phyloP scores from a whole-genome alignment of 805 yeast species.

The Lipomyces mesembrius region DNA sequence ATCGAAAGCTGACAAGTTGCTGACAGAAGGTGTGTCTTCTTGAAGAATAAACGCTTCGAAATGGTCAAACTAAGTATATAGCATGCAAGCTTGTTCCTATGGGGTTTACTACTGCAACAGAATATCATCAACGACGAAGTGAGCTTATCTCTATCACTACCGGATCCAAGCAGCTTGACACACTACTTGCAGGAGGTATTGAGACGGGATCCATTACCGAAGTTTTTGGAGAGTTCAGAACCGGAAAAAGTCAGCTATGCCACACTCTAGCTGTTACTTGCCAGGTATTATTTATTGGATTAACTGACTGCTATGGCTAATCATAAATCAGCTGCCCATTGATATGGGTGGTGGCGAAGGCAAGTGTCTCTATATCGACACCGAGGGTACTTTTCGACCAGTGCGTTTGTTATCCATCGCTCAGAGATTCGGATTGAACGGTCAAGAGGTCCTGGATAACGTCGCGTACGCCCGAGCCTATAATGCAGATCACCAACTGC shows the following conservation, averaged over 20 bases:
- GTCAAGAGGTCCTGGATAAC: slow-evolving; percentile 92
- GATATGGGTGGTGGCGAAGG: slow-evolving; percentile 99
- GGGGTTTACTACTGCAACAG: slow-evolving; percentile 98
- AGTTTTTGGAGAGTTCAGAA: slow-evolving; percentile 94
- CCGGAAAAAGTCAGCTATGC: slow-evolving; percentile 96
- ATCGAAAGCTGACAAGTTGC: slow-evolving; percentile 85
- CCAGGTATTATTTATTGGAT: slow-evolving; percentile 51
- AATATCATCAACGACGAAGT: slow-evolving; percentile 84
- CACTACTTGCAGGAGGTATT: slow-evolving; percentile 92
- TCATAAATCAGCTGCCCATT: slow-evolving; percentile 63
- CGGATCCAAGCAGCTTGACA: slow-evolving; percentile 92
- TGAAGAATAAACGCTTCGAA: too few relatives aligned
- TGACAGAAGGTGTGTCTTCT: slow-evolving; percentile 55
- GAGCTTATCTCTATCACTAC: slow-evolving; percentile 93
- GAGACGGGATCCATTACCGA: slow-evolving; percentile 98
- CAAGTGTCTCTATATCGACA: slow-evolving; percentile 91
- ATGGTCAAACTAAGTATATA: not conserved
- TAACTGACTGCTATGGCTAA: not conserved
- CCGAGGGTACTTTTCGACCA: slow-evolving; percentile 97
- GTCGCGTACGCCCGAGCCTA: slow-evolving; percentile 98
- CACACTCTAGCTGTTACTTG: slow-evolving; percentile 97
- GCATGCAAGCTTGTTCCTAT: slow-evolving; percentile 88
- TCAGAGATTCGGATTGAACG: slow-evolving; percentile 85
- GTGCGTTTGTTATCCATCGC: slow-evolving; percentile 88
- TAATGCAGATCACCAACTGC: slow-evolving; percentile 94